phyloP scores from a whole-genome alignment of 768 basidiomycete genomes.

The Auricularia cornea region DNA sequence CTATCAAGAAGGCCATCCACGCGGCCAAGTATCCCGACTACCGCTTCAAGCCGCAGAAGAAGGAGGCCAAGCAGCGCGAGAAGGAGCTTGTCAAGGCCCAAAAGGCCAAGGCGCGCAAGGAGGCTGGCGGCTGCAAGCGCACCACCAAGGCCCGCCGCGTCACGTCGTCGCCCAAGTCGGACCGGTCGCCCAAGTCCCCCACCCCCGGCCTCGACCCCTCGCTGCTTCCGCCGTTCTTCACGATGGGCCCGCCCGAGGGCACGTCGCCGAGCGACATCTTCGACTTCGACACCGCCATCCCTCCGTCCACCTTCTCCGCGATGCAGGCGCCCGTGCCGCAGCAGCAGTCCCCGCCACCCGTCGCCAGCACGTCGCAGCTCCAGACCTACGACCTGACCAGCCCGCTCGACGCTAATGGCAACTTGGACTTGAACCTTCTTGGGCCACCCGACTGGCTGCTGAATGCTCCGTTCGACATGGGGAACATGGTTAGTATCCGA shows the following conservation, averaged over 20 bases:
- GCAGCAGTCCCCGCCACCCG: no score
- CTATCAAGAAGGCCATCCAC: slow-evolving; percentile 41
- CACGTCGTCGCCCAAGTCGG: background rate
- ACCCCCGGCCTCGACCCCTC: background rate
- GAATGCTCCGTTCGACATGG: no score
- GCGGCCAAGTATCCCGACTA: slow-evolving; percentile 45
- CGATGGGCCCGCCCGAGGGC: background rate
- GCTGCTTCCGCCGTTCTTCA: background rate
- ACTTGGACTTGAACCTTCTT: no score
- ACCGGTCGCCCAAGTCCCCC: background rate
- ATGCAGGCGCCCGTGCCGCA: no score
- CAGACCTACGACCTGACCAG: no score
- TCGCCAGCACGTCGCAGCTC: no score
- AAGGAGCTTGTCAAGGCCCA: background rate
- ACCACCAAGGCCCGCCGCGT: background rate
- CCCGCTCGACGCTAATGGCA: no score
- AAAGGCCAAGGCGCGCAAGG: background rate
- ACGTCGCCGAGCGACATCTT: background rate
- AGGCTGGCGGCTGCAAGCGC: background rate
- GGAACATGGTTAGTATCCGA: no score
- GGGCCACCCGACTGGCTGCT: no score
- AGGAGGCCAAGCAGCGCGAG: background rate
- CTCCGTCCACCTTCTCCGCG: background rate
- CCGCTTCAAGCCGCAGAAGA: background rate
- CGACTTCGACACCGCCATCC: background rate